These are phyloP conservation scores for Miscanthus sacchariflorus DNA, from an alignment of 202 grass and related monocot species.

Conservation along the genomic window DNA sequence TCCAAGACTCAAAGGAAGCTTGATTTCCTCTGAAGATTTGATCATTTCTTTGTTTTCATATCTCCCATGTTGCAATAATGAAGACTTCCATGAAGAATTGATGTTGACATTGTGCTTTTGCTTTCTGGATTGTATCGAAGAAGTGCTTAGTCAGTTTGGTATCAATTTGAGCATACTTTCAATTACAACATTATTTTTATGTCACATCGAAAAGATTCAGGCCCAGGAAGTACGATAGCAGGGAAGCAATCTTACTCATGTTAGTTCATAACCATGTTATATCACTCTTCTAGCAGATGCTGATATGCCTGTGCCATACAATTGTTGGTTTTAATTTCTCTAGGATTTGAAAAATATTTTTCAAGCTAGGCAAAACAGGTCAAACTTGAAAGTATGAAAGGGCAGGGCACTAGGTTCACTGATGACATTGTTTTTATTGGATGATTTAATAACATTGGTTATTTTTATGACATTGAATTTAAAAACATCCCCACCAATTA, in stretches of 20 bases:
- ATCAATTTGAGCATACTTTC: background rate
- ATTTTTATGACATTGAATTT: slow-evolving; percentile 14
- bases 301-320: slow-evolving; percentile 14
- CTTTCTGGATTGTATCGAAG: too few species aligned
- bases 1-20: too few species aligned
- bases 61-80: too few species aligned
- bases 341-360: background rate
- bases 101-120: too few species aligned
- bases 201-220: background rate
- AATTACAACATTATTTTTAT: background rate
- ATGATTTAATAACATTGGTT: background rate
- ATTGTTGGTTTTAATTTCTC: slow-evolving; percentile 1
- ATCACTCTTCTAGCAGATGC: slow-evolving; percentile 20
- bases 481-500: slow-evolving; percentile 24
- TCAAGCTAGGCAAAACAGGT: background rate
- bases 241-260: slow-evolving; percentile 3
- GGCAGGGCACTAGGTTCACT: background rate
- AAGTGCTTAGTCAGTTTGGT: background rate
- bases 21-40: too few species aligned
- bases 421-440: slow-evolving; percentile 19
- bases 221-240: slow-evolving; percentile 31
- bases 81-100: too few species aligned
- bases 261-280: background rate
- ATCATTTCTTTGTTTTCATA: too few species aligned
- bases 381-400: slow-evolving; percentile 3